Base-by-base conservation (phyloP, 257 asterid genomes). In the Solanum paucissectum region DNA sequence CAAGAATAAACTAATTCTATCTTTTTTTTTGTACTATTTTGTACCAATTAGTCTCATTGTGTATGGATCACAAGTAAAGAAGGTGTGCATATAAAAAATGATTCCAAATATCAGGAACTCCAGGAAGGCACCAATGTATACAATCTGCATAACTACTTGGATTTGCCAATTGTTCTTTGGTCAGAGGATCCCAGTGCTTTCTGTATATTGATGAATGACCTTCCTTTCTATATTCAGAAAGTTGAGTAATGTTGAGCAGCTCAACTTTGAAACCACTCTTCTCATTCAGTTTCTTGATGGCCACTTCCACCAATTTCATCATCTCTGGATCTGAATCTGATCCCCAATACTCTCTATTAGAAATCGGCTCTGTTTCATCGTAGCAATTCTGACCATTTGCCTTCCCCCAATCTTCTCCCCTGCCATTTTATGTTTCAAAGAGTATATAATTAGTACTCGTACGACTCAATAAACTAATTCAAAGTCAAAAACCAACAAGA, bases 21-120 rank as follows among this genome's bases (percentile, higher is more conserved):
- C 6, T 38, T n/a, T 16, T 40, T 33, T 27, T 29, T 46, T 42
- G 49, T 42, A 42, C 49, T 42, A 42, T 42, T 49, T 27, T 44
- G 64, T 7, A 79, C 34, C 66, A 79, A 79, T 7, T 79, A 79
- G 66, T 42, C 5, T 13, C 27, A 2, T 46, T 25, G 9, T 44
- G 66, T 79, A 29, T 46, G 40, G 16, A 71, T 88, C 25, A 90
- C 62, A 89, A 89, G 42, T 92, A 66, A 55, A 93, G 84, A 36
- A 95, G 90, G 79, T 91, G 87, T 16, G 92, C 85, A 88, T 93
- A 92, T 36, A 95, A 91, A 79, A 95, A 90, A 16, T 91, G 71
- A 74, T 95, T 95, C 98, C 98, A 95, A 76, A 92, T 90, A 92
- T 95, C 98, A 3, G 98, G 98, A 60, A 95, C 94, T 29, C 98